Base-by-base conservation (phyloP, 148 eudicot species). In the Spergularia bocconei region DNA sequence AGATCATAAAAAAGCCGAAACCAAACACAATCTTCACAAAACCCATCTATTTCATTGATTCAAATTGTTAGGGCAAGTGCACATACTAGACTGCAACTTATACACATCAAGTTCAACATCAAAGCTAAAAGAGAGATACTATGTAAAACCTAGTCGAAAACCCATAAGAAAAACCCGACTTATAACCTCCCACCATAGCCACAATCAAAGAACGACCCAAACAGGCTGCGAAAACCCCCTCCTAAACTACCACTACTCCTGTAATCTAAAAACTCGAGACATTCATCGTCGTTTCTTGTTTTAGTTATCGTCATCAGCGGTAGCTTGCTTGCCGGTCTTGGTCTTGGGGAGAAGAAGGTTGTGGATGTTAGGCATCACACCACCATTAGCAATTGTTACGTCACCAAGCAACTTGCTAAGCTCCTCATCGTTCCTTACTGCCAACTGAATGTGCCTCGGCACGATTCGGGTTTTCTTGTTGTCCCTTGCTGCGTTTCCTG, bases 311-410 rank as follows among this genome's bases (percentile, higher is more conserved):
- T 91, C 97, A 48, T 87, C 97, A 14, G 71, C 91, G 41, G 86
- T 48, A 4, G 47, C 25, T 4, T 87, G 82, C 75, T 84, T 83
- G 0, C 83, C 83, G 0, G 87, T 25, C 81, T 92, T 67, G 21
- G 29, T 88, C 91, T 90, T 92, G 0, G 97, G 97, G 9, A 92
- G 85, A 14, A 92, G 79, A 29, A 90, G 92, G 75, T 88, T 90
- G 84, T 92, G 97, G 58, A 92, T 92, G 83, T 92, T 91, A 4
- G 97, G 97, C 93, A 91, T 91, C 33, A 91, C 97, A 78, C 97
- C 97, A 23, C 97, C 97, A 59, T 90, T 90, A 0, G 97, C 97
- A 61, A 92, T 92, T 0, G 97, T 92, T 15, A 92, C 97, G 41
- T 90, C 92, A 0, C 97, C 97, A 6, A 92, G 92, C 60, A 92